Conservation (phyloP, 192 early-diverging fungal genomes). For the Umbelopsis sp. region DNA sequence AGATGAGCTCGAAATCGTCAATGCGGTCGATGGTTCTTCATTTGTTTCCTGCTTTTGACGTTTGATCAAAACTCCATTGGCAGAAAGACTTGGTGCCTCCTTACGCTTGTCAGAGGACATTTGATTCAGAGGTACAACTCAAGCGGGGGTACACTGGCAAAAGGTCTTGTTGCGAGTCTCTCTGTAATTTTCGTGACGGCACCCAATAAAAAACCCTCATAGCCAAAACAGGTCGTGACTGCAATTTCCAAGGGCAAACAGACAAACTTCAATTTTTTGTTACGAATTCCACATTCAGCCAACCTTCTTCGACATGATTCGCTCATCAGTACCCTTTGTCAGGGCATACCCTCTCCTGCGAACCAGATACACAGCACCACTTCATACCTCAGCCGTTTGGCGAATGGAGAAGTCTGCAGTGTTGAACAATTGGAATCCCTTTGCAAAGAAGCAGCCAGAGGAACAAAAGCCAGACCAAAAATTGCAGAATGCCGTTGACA, state of each 20-base stretch:
- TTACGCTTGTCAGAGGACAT: slow-evolving; percentile 17
- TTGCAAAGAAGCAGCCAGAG: slow-evolving; percentile 9
- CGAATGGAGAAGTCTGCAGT: background rate
- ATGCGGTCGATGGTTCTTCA: background rate
- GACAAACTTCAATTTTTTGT: background rate
- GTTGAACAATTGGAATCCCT: background rate
- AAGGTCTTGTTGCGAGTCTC: background rate
- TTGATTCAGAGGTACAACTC: background rate
- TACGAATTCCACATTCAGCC: background rate
- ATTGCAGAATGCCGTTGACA: slow-evolving; percentile 3
- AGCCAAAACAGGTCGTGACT: background rate
- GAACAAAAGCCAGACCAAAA: slow-evolving; percentile 8
- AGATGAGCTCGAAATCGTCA: background rate
- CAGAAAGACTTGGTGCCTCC: slow-evolving; percentile 1
- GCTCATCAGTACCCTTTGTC: slow-evolving; percentile 2
- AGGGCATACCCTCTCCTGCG: slow-evolving; percentile 13
- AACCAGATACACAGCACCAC: slow-evolving; percentile 5
- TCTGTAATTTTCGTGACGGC: background rate
- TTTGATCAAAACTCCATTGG: slow-evolving; percentile 10
- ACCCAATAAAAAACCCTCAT: background rate
- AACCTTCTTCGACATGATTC: background rate
- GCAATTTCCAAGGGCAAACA: background rate
- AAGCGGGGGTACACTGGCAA: background rate
- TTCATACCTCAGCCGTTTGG: background rate
- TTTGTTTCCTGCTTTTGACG: slow-evolving; percentile 13